Percentiles rank a stretch among this genome's conserved stretches.
phyloP scores from a whole-genome alignment of 805 yeast species.

The Candida berthetii region DNA sequence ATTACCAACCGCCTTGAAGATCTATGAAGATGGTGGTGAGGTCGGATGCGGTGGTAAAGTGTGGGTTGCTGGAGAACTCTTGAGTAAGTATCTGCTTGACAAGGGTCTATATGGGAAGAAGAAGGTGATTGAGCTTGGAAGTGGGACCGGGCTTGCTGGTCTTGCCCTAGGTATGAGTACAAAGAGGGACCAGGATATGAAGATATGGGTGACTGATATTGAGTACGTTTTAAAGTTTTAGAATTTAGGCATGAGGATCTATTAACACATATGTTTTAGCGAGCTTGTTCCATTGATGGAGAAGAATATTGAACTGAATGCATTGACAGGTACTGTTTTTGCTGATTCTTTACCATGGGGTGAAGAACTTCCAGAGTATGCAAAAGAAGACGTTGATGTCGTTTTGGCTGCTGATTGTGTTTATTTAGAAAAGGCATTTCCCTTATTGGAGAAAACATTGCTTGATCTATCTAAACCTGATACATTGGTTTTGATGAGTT shows the following conservation, averaged over 20 bases:
- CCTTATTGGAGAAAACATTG: conserved; percentile 41
- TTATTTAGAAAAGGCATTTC: conserved; percentile 48
- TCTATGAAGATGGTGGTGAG: conserved; percentile 52
- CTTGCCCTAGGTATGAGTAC: conserved; percentile 23
- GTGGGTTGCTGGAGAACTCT: conserved; percentile 56
- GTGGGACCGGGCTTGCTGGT: conserved; percentile 57
- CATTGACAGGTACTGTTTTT: conserved; percentile 25
- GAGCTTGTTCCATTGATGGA: conserved; percentile 41
- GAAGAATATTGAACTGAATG: conserved; percentile 36
- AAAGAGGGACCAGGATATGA: conserved; percentile 18
- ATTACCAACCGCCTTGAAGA: conserved; percentile 25
- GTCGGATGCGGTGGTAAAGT: conserved; percentile 60
- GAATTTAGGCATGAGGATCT: too few relatives aligned
- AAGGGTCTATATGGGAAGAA: conserved; percentile 11
- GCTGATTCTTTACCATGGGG: conserved; percentile 45
- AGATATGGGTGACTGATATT: conserved; percentile 45
- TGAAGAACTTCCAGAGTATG: conserved; percentile 28
- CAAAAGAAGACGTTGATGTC: conserved; percentile 31
- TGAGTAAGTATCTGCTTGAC: conserved; percentile 37
- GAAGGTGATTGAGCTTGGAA: conserved; percentile 44
- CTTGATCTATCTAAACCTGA: conserved; percentile 32
- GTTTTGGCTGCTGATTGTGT: conserved; percentile 58
- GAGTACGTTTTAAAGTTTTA: conserved; percentile 14
- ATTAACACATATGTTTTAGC: conserved; percentile 5
- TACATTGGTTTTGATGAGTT: conserved; percentile 44